Base-by-base conservation (phyloP, 176 grass and related monocot species). In the Oryza glaberrima region DNA sequence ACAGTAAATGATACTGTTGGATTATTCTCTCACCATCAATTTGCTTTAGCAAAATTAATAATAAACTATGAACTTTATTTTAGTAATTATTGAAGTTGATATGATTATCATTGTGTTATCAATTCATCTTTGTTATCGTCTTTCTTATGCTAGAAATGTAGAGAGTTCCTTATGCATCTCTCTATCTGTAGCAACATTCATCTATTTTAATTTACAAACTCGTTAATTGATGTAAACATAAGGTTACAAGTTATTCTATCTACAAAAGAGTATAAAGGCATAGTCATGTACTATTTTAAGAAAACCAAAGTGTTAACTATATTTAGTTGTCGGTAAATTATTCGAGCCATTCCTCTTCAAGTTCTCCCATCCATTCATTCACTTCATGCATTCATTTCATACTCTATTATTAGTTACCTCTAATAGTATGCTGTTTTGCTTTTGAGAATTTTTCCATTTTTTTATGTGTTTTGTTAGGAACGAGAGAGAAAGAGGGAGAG, bases 291-390 rank as follows among this genome's bases (percentile, higher is more conserved):
- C 78, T 86, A 86, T 72, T 82, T 77, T 86, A 72, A 70, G 77
- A 74, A 73, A 71, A 60, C 15, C 34, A 73, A 19, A 5, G 49
- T 64, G 56, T 47, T 71, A 72, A 76, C 88, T 82, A 90, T 77
- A 77, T 82, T 90, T 86, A 85, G 70, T 58, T 81, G 34, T 81
- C 47, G 73, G n/a, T 51, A 77, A 77, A 44, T 17, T 22, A 74
- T 84, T 47, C 64, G 49, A 67, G 11, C 82, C 82, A 20, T 75
- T 63, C 34, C 36, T 66, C 41, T 23, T n/a, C 58, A 5, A 19
- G 17, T 16, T 15, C 68, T 72, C 48, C 49, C 74, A 13, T 76
- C 30, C 74, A 35, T 51, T 76, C 73, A 61, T 61, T 61, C 19
- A 9, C 20, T 61, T 20, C 56, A 38, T 38, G 36, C 36, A n/a